A percentile compares a stretch with the other conserved stretches of the same genome.
Evolutionary conservation across 257 asterid genomes (phyloP).

Genomic region (Primulina eburnea): DNA sequence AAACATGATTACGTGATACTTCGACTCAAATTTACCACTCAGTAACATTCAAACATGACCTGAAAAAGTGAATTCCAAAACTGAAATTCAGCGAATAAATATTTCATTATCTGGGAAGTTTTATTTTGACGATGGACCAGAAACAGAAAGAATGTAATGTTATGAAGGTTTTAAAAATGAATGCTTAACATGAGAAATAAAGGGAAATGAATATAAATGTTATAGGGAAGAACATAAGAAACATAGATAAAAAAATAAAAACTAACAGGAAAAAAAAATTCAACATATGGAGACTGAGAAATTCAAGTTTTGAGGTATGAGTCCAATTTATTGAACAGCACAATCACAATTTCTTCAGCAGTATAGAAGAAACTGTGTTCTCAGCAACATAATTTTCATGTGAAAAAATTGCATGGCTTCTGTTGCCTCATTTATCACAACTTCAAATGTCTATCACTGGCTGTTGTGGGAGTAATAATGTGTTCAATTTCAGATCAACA

Average conservation of each 20-base stretch:
- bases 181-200: not conserved
- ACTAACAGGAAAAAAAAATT: not conserved
- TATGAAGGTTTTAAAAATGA: not conserved
- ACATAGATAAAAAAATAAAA: not conserved
- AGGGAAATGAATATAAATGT: not conserved
- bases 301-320: not conserved
- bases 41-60: conserved; percentile 1
- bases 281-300: not conserved
- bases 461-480: not conserved
- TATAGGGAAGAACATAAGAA: not conserved
- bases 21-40: conserved; percentile 1
- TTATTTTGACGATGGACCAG: conserved; percentile 10
- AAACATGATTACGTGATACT: not conserved
- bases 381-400: no score
- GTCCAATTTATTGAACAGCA: not conserved
- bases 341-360: not conserved
- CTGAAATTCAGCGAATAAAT: conserved; percentile 2
- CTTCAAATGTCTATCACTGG: not conserved
- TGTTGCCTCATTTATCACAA: not conserved
- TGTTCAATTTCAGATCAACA: not conserved
- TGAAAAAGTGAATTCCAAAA: conserved; percentile 12
- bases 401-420: not conserved
- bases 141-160: conserved; percentile 9
- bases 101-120: conserved; percentile 6
- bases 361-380: not conserved